Percentiles rank a stretch among this genome's conserved stretches.
Evolutionary conservation across 345 rosid species (phyloP).

Genomic region (Salix suchowensis): DNA sequence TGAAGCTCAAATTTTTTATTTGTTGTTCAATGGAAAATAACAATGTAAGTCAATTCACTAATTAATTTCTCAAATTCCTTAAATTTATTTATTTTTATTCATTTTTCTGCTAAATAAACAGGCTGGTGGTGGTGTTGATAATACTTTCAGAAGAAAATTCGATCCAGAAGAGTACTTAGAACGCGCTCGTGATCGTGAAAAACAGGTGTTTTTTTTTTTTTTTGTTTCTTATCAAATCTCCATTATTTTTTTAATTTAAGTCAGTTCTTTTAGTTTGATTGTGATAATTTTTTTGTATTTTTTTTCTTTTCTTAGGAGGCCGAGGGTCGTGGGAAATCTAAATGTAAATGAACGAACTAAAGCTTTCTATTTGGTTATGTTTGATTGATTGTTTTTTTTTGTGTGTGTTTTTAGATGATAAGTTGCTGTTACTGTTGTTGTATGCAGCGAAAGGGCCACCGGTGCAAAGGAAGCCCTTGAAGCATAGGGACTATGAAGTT

Average conservation of each 20-base stretch:
- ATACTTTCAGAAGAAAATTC: slow-evolving; percentile 79
- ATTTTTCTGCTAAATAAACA: slow-evolving; percentile 16
- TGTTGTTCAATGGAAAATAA: no score
- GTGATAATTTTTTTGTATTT: neutral
- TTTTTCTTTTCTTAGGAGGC: slow-evolving; percentile 45
- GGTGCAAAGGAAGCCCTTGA: slow-evolving; percentile 91
- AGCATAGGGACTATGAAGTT: slow-evolving; percentile 94
- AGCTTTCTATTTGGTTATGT: neutral
- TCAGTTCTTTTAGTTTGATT: neutral
- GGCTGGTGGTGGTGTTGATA: slow-evolving; percentile 71
- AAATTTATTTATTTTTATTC: neutral
- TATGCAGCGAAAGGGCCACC: slow-evolving; percentile 77
- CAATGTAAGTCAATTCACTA: no score
- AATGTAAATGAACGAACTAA: slow-evolving; percentile 40
- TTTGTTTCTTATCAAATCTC: neutral
- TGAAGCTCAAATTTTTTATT: no score
- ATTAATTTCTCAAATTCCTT: neutral
- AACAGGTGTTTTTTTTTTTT: slow-evolving; percentile 38
- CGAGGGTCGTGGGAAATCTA: slow-evolving; percentile 58
- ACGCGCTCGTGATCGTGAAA: slow-evolving; percentile 89
- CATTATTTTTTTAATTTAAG: neutral
- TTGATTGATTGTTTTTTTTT: neutral
- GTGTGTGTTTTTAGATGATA: neutral
- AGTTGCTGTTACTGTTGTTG: neutral
- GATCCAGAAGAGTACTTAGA: slow-evolving; percentile 74